Conservation (phyloP, 768 basidiomycete species). For the Tremella mesenterica region DNA sequence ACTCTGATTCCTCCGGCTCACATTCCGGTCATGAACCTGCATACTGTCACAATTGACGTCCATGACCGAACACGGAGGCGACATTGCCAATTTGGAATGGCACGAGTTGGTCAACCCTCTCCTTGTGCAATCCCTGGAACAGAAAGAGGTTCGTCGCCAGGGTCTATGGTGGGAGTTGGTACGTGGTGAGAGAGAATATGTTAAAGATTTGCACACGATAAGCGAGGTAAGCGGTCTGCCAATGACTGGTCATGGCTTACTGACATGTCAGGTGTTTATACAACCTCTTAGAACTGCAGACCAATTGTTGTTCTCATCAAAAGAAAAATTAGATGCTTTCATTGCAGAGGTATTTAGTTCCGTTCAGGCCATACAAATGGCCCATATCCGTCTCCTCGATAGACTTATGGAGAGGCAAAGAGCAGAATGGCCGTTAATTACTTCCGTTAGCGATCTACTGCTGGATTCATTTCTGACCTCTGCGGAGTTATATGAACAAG, state of each 20-base stretch:
- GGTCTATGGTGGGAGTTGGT: slow-evolving; percentile 39
- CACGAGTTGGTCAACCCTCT: slow-evolving; percentile 31
- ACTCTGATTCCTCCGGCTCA: slow-evolving; percentile 12
- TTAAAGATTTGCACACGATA: slow-evolving; percentile 28
- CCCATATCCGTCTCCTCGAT: slow-evolving; percentile 22
- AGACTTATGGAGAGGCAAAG: slow-evolving; percentile 31
- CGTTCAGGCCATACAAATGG: slow-evolving; percentile 18
- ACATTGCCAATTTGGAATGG: slow-evolving; percentile 31
- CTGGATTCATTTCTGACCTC: slow-evolving; percentile 24
- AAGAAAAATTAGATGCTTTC: slow-evolving; percentile 25
- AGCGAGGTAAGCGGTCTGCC: slow-evolving; percentile 20
- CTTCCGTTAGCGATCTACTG: slow-evolving; percentile 30
- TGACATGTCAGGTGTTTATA: slow-evolving; percentile 33
- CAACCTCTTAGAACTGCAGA: slow-evolving; percentile 17
- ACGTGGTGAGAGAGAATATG: slow-evolving; percentile 37
- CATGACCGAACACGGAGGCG: not conserved
- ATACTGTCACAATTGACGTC: not conserved
- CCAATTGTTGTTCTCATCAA: slow-evolving; percentile 27
- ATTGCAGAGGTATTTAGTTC: slow-evolving; percentile 37
- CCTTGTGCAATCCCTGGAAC: slow-evolving; percentile 18
- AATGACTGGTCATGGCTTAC: not conserved
- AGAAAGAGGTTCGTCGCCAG: slow-evolving; percentile 29
- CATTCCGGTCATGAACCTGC: not conserved
- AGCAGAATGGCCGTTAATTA: slow-evolving; percentile 37
- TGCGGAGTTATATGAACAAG: slow-evolving; percentile 26